A percentile compares a stretch with the other conserved stretches of the same genome.
Evolutionary conservation across 2,329 filamentous ascomycete genomes (phyloP).

Genomic region (Cercospora zeae-maydis): DNA sequence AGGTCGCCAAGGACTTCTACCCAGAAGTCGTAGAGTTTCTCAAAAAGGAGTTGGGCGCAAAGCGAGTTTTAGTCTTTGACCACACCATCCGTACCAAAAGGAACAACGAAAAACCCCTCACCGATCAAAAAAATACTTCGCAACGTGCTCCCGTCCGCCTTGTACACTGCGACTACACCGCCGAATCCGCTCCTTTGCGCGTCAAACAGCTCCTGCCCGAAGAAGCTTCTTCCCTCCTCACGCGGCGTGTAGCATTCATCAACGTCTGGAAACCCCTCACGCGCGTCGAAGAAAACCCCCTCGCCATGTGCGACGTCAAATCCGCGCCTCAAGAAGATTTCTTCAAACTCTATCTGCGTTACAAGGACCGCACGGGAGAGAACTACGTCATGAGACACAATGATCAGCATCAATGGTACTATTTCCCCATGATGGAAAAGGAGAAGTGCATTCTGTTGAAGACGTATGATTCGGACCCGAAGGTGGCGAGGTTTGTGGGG

Average conservation of each 20-base stretch:
- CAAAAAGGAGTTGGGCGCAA: constrained; percentile 45
- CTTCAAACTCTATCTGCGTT: constrained; percentile 42
- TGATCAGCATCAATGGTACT: constrained; percentile 39
- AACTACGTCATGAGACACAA: constrained; percentile 42
- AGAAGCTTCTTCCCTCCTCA: constrained; percentile 43
- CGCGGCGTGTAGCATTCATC: constrained; percentile 48
- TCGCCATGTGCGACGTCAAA: constrained; percentile 43
- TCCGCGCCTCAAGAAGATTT: constrained; percentile 39
- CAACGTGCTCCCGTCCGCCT: constrained; percentile 48
- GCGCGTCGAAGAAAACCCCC: constrained; percentile 41
- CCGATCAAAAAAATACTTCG: constrained; percentile 35
- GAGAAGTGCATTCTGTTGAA: constrained; percentile 41
- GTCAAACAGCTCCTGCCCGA: constrained; percentile 45
- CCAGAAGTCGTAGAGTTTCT: constrained; percentile 48
- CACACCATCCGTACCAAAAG: constrained; percentile 47
- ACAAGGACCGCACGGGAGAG: constrained; percentile 41
- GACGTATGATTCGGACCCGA: constrained; percentile 39
- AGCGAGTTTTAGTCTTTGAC: constrained; percentile 49
- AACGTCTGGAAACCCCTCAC: constrained; percentile 52
- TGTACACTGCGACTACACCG: constrained; percentile 53
- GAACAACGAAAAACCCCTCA: constrained; percentile 36
- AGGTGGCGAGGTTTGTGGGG: constrained; percentile 38
- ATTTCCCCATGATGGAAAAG: constrained; percentile 40
- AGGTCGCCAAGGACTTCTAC: constrained; percentile 45
- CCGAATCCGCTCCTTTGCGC: constrained; percentile 42